Conservation (phyloP, 2,329 filamentous ascomycete genomes). For the Hypomyces perniciosus region DNA sequence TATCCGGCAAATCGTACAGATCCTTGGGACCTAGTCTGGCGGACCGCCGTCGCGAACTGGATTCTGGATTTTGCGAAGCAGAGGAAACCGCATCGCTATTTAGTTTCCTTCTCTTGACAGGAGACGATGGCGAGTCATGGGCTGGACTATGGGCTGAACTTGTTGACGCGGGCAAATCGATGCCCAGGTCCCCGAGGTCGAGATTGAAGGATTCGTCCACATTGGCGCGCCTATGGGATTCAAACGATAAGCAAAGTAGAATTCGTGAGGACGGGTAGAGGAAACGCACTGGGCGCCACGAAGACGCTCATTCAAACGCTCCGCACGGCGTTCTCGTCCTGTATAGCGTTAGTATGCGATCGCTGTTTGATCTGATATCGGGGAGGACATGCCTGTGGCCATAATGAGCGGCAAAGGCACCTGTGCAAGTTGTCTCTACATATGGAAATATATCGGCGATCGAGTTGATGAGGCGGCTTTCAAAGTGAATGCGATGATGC, state of each 20-base stretch:
- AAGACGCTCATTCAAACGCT: slow-evolving; percentile 59
- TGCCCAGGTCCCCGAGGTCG: slow-evolving; percentile 27
- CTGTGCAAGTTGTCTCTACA: slow-evolving; percentile 5
- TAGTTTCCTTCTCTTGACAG: slow-evolving; percentile 40
- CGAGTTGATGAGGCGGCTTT: neutral
- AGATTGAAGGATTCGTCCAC: slow-evolving; percentile 55
- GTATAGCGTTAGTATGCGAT: neutral
- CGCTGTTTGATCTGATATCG: neutral
- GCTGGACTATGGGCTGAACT: slow-evolving; percentile 19
- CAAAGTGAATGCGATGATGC: neutral
- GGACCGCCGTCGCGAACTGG: slow-evolving; percentile 15
- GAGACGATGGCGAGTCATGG: slow-evolving; percentile 38
- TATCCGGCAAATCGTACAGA: slow-evolving; percentile 25
- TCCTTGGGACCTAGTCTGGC: slow-evolving; percentile 17
- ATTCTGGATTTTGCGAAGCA: slow-evolving; percentile 6
- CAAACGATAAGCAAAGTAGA: neutral
- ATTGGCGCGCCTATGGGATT: slow-evolving; percentile 42
- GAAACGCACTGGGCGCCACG: slow-evolving; percentile 54
- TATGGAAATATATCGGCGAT: neutral
- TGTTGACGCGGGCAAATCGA: slow-evolving; percentile 21
- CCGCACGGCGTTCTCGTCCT: slow-evolving; percentile 48
- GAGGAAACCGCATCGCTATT: slow-evolving; percentile 19
- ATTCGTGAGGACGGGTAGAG: too few species aligned
- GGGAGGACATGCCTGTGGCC: slow-evolving; percentile 28
- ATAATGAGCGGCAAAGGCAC: slow-evolving; percentile 19